Base-by-base conservation (phyloP, 768 basidiomycete genomes). In the Pisolithus tinctorius region DNA sequence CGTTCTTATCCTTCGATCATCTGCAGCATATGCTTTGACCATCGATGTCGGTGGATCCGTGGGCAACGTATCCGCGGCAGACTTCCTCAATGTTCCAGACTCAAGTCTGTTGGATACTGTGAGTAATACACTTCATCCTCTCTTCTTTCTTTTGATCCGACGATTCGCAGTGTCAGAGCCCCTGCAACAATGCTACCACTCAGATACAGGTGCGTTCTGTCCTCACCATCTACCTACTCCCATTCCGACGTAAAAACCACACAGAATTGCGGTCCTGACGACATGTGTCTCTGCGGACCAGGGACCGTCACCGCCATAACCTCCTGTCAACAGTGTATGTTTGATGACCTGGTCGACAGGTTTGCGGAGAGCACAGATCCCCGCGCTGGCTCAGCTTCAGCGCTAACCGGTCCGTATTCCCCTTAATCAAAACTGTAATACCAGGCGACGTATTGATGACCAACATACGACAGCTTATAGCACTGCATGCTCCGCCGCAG, bases 281-380 rank as follows among this genome's bases (percentile, higher is more conserved):
- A 76, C 31, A 53, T 55, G 17, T 88, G 86, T 62, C 71, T 86
- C 25, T 89, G 87, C 71, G 58, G 52, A 16, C 52, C 66, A 13
- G 60, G 53, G 7, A 76, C 76, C 3, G 71, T 80, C 30, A 51
- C 63, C 1, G 56, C 68, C 1, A 65, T 89, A 50, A 66, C 72
- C 2, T 46, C 59, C 31, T 86, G 86, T 67, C 77, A 89, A 63
- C 79, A 82, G 59, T 89, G 86, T 71, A 77, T 84, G 74, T 82
- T 84, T 60, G 63, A 66, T 39, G 68, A 69, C 51, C 67, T 87
- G 26, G 75, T 90, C 55, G 59, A 60, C 8, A 66, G 67, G 34
- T 82, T 83, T 60, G 61, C 71, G 50, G 71, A 63, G 23, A 66
- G 72, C 51, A 72, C 76, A 9, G 80, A 84, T 62, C 67, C 71